phyloP scores from a whole-genome alignment of 2,329 filamentous ascomycete species.

The Apiospora saccharicola region DNA sequence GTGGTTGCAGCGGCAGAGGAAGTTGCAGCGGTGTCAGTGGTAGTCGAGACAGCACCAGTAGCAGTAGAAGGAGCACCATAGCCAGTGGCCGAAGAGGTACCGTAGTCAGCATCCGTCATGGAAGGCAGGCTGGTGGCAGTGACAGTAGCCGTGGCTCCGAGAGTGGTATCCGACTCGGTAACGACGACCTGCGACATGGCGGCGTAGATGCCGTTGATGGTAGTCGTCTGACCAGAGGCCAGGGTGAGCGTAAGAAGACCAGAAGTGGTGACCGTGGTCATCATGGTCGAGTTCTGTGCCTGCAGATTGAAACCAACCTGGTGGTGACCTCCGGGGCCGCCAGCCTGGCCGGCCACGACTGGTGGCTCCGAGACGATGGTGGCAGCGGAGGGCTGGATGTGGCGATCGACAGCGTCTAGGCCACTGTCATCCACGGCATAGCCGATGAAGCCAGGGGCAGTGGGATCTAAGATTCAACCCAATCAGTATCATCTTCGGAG shows the following conservation, averaged over 20 bases:
- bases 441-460: background rate
- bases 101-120: background rate
- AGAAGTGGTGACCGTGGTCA: background rate
- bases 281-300: background rate
- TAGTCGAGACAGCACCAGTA: background rate
- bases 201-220: background rate
- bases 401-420: background rate
- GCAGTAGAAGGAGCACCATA: background rate
- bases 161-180: background rate
- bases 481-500: background rate
- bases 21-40: background rate
- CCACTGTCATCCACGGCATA: background rate
- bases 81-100: background rate
- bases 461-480: background rate
- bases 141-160: background rate
- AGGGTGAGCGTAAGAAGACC: background rate
- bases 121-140: background rate
- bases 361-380: background rate
- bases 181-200: background rate
- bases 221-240: background rate
- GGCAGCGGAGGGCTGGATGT: background rate
- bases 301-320: background rate
- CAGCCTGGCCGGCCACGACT: background rate
- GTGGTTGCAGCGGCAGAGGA: background rate
- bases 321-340: background rate